Evolutionary conservation across 495 filamentous ascomycete genomes (phyloP).

Genomic region (Cenococcum geophilum): DNA sequence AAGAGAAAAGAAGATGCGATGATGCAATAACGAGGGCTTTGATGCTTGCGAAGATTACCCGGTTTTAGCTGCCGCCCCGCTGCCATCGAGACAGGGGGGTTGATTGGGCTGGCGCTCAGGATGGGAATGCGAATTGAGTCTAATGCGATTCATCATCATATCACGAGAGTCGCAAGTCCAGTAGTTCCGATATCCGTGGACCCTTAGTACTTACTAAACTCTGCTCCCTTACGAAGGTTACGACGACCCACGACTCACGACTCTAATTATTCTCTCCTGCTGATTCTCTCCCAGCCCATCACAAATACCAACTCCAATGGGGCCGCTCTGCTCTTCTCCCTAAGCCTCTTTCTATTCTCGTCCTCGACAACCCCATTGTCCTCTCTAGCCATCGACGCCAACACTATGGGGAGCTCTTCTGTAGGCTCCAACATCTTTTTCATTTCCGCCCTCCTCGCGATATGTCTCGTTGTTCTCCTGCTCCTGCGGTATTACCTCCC

Average conservation of each 20-base stretch:
- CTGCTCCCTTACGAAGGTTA: no score
- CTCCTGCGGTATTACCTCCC: constrained; percentile 84
- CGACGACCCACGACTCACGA: no score
- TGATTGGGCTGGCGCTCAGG: background rate
- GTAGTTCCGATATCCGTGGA: background rate
- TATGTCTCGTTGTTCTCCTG: constrained; percentile 70
- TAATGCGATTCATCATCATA: background rate
- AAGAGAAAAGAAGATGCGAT: background rate
- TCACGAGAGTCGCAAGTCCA: background rate
- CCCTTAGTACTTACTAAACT: background rate
- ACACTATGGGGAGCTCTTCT: constrained; percentile 38
- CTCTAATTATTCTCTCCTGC: no score
- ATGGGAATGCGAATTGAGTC: background rate
- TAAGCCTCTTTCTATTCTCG: background rate
- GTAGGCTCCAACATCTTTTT: constrained; percentile 70
- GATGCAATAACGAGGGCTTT: constrained; percentile 4
- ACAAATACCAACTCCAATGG: background rate
- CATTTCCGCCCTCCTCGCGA: constrained; percentile 58
- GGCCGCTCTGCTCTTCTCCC: background rate
- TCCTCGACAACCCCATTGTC: background rate
- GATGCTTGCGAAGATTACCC: background rate
- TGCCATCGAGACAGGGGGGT: background rate
- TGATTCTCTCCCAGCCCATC: no score
- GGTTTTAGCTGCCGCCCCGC: no score
- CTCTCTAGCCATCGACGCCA: background rate